Conservation (phyloP, 2,329 filamentous ascomycete species). For the Rhytidhysteron rufulum region DNA sequence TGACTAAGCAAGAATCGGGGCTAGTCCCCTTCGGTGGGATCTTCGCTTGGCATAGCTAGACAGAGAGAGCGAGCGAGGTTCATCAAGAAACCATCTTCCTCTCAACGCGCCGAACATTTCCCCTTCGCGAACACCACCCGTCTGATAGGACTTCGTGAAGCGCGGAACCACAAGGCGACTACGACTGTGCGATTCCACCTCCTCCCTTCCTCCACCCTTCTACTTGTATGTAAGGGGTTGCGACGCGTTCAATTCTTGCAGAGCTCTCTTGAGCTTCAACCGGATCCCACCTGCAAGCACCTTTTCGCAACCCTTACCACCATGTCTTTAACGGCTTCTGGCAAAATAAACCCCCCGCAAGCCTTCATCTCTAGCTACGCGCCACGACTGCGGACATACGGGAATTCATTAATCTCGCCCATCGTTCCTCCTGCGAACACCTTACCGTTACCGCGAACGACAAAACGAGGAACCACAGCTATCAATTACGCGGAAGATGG, state of each 20-base stretch:
- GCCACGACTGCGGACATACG: slow-evolving; percentile 82
- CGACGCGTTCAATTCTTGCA: slow-evolving; percentile 1
- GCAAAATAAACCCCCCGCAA: slow-evolving; percentile 60
- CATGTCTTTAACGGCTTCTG: slow-evolving; percentile 39
- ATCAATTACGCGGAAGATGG: slow-evolving; percentile 99
- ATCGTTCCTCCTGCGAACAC: slow-evolving; percentile 68
- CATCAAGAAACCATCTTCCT: slow-evolving; percentile 1
- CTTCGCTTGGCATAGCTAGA: background rate
- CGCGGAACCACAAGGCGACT: too few species aligned
- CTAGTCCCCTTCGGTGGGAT: too few species aligned
- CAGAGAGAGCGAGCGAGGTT: slow-evolving; percentile 1
- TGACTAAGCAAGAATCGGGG: background rate
- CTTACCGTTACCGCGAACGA: slow-evolving; percentile 74
- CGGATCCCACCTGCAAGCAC: background rate
- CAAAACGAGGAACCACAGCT: slow-evolving; percentile 91
- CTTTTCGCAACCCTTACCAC: slow-evolving; percentile 14
- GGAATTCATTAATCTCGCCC: slow-evolving; percentile 85
- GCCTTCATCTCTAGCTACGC: slow-evolving; percentile 90
- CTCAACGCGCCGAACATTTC: slow-evolving; percentile 3
- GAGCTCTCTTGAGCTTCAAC: slow-evolving; percentile 2
- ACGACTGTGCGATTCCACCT: too few species aligned
- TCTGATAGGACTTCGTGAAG: too few species aligned
- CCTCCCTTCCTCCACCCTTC: background rate
- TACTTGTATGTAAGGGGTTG: background rate
- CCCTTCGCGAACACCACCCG: too few species aligned